A percentile compares a stretch with the other conserved stretches of the same genome.
Conservation (phyloP, 2,329 filamentous ascomycete species). For the Epicoccum nigrum region DNA sequence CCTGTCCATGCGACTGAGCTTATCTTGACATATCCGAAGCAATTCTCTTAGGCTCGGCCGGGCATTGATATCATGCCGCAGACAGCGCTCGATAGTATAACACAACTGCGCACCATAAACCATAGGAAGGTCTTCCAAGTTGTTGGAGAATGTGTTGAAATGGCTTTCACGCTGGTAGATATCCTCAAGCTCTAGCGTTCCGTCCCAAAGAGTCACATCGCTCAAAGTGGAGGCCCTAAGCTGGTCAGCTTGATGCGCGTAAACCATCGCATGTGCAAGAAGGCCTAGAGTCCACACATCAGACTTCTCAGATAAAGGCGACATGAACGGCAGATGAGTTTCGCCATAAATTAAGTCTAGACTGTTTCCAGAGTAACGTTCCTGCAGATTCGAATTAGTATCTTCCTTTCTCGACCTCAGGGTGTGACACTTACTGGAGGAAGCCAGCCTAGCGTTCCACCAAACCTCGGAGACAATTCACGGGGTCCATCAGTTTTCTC, state of each 20-base stretch:
- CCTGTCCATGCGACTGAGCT: neutral
- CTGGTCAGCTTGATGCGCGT: neutral
- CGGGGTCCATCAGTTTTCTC: neutral
- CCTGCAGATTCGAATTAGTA: neutral
- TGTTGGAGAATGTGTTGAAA: neutral
- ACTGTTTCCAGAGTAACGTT: neutral
- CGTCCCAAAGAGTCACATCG: neutral
- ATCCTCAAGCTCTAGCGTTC: neutral
- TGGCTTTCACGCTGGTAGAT: neutral
- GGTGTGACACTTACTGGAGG: neutral
- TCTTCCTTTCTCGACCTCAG: neutral
- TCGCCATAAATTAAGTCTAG: no score
- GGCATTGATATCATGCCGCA: neutral
- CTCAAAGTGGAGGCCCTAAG: neutral
- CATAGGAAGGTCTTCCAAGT: neutral
- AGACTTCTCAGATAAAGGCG: neutral
- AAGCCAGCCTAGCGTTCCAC: neutral
- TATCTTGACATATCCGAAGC: neutral
- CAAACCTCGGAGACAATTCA: neutral
- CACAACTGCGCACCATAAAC: neutral
- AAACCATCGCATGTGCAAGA: neutral
- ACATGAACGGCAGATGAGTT: neutral
- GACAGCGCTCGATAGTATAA: neutral
- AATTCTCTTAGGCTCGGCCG: neutral
- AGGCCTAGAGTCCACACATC: slow-evolving; percentile 1